phyloP scores from a whole-genome alignment of 2,329 filamentous ascomycete species.

The Colletotrichum tofieldiae region DNA sequence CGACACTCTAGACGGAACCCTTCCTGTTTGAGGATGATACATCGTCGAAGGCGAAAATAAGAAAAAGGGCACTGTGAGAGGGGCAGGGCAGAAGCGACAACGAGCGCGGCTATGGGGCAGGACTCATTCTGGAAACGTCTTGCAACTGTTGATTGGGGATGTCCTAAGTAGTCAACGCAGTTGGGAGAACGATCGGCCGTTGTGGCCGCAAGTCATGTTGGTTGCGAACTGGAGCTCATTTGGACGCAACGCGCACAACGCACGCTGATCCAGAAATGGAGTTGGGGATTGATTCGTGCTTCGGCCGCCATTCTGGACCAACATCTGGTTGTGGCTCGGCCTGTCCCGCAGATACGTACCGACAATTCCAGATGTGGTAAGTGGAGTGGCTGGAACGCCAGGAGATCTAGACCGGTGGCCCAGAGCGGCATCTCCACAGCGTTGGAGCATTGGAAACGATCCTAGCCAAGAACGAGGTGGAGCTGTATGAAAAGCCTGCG shows the following conservation, averaged over 20 bases:
- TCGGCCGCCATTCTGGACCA: neutral
- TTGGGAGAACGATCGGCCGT: neutral
- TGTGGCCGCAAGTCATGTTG: constrained; percentile 4
- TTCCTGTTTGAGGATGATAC: neutral
- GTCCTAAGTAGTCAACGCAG: constrained; percentile 3
- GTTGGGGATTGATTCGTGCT: neutral
- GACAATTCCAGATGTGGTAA: neutral
- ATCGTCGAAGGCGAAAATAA: neutral
- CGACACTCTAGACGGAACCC: neutral
- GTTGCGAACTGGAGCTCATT: neutral
- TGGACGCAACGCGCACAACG: neutral
- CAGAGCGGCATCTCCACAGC: constrained; percentile 5
- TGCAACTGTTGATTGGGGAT: neutral
- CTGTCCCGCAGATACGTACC: constrained; percentile 5
- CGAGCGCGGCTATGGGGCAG: neutral
- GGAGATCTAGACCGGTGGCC: neutral
- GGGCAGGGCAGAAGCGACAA: constrained; percentile 8
- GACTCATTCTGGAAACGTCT: neutral
- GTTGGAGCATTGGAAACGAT: constrained; percentile 2
- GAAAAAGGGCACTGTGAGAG: neutral
- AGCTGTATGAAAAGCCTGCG: neutral
- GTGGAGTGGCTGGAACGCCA: neutral
- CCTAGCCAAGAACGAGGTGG: neutral
- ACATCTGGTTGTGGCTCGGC: neutral
- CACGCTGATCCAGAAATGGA: constrained; percentile 2